These are phyloP conservation scores for Trapa bicornis DNA, from an alignment of 345 rosid genomes.

Conservation along the genomic window DNA sequence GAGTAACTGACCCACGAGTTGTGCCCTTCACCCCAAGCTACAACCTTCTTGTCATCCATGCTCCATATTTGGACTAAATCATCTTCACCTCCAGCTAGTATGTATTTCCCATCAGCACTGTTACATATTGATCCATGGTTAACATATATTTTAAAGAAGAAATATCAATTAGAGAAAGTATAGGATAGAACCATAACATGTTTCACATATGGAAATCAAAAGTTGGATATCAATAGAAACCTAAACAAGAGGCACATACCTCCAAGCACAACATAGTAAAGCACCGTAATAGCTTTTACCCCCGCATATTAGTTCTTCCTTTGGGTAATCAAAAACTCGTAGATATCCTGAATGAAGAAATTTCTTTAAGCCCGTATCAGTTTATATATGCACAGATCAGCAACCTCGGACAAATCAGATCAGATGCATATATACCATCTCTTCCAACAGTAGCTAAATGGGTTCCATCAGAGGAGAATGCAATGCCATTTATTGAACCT, in stretches of 20 bases:
- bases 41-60: constrained; percentile 95
- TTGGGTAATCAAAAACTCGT: constrained; percentile 77
- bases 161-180: neutral
- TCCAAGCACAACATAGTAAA: constrained; percentile 67
- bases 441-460: constrained; percentile 92
- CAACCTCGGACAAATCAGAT: neutral
- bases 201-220: neutral
- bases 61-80: constrained; percentile 99
- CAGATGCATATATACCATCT: constrained; percentile 51
- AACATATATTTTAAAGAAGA: constrained; percentile 3
- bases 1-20: constrained; percentile 82
- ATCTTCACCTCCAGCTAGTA: constrained; percentile 98
- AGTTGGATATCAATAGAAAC: neutral
- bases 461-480: constrained; percentile 76
- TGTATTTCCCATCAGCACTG: constrained; percentile 95
- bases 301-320: constrained; percentile 45
- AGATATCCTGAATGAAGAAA: constrained; percentile 54
- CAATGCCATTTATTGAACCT: constrained; percentile 79
- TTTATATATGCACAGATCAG: constrained; percentile 1
- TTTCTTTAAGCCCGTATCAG: constrained; percentile 7
- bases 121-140: constrained; percentile 5
- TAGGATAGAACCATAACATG: neutral
- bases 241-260: constrained; percentile 24
- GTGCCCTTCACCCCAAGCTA: constrained; percentile 99
- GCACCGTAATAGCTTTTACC: constrained; percentile 81